Percentiles rank a stretch among this genome's conserved stretches.
These are phyloP conservation scores for Pichia cactophila DNA, from an alignment of 1,139 yeast genomes.

Conservation along the genomic window DNA sequence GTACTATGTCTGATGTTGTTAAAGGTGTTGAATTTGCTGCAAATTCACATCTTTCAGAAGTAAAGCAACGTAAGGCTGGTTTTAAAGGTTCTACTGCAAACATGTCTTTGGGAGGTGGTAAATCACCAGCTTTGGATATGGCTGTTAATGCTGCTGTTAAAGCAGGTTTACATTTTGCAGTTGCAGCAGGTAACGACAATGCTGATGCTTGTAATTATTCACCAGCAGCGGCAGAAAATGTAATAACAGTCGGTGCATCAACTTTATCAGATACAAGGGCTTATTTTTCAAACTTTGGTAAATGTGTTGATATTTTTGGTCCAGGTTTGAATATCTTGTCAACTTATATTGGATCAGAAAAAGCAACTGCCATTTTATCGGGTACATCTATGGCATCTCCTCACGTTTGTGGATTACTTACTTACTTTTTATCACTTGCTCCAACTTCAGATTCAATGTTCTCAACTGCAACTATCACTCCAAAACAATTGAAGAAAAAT, in stretches of 20 bases:
- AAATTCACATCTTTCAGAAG: conserved; percentile 52
- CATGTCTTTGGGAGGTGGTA: conserved; percentile 88
- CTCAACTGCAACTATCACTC: conserved; percentile 53
- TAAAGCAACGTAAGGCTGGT: conserved; percentile 49
- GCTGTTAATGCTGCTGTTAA: conserved; percentile 80
- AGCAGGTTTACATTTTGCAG: conserved; percentile 78
- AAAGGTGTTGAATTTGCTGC: conserved; percentile 79
- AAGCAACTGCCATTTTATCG: conserved; percentile 82
- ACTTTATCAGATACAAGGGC: conserved; percentile 71
- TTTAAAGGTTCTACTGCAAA: conserved; percentile 84
- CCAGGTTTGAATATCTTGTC: conserved; percentile 79
- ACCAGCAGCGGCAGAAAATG: conserved; percentile 71
- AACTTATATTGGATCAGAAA: conserved; percentile 79
- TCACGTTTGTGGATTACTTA: conserved; percentile 82
- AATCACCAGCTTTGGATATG: conserved; percentile 70
- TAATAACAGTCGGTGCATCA: conserved; percentile 79
- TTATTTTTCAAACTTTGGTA: conserved; percentile 74
- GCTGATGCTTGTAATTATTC: conserved; percentile 81
- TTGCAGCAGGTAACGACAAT: conserved; percentile 85
- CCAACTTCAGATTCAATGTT: conserved; percentile 78
- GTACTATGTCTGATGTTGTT: conserved; percentile 73
- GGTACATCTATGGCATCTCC: conserved; percentile 99
- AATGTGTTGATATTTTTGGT: conserved; percentile 78
- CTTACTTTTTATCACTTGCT: conserved; percentile 86
- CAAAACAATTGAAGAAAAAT: conserved; percentile 84